A percentile compares a stretch with the other conserved stretches of the same genome.
phyloP scores from a whole-genome alignment of 345 rosid species.

The Rhizophora apiculata region DNA sequence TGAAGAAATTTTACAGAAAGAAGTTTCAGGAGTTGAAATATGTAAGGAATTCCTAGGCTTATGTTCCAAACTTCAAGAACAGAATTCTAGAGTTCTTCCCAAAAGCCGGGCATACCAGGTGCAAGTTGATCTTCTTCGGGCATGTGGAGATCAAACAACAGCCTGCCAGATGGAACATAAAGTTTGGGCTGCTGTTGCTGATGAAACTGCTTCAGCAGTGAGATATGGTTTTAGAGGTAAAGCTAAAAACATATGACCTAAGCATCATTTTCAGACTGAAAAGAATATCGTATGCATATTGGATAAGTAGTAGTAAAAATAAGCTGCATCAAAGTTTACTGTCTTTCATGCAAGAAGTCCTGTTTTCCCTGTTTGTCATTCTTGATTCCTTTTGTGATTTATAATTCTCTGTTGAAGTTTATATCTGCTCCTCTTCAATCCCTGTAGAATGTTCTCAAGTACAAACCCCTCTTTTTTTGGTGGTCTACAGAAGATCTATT shows the following conservation, averaged over 20 bases:
- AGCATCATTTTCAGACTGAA: background rate
- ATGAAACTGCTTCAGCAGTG: constrained; percentile 93
- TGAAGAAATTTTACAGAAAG: constrained; percentile 80
- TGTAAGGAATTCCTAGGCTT: constrained; percentile 68
- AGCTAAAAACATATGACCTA: background rate
- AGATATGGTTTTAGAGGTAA: constrained; percentile 91
- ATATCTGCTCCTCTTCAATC: constrained; percentile 11
- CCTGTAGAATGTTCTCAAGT: background rate
- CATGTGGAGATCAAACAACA: constrained; percentile 55
- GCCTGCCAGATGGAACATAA: constrained; percentile 62
- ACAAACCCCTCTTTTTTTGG: constrained; percentile 6
- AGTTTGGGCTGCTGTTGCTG: constrained; percentile 92
- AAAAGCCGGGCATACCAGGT: constrained; percentile 89
- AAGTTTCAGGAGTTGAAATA: constrained; percentile 50
- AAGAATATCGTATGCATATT: background rate
- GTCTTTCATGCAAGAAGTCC: background rate
- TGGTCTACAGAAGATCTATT: constrained; percentile 53
- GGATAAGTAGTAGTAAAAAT: background rate
- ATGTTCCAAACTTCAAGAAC: constrained; percentile 68
- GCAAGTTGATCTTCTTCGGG: constrained; percentile 85
- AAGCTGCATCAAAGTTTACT: too few relatives aligned
- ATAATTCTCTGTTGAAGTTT: constrained; percentile 7
- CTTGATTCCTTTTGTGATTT: background rate
- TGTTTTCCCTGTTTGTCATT: background rate
- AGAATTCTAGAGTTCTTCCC: constrained; percentile 82